Evolutionary conservation across 2,329 filamentous ascomycete species (phyloP).

Genomic region (Aspergillus caelatus): DNA sequence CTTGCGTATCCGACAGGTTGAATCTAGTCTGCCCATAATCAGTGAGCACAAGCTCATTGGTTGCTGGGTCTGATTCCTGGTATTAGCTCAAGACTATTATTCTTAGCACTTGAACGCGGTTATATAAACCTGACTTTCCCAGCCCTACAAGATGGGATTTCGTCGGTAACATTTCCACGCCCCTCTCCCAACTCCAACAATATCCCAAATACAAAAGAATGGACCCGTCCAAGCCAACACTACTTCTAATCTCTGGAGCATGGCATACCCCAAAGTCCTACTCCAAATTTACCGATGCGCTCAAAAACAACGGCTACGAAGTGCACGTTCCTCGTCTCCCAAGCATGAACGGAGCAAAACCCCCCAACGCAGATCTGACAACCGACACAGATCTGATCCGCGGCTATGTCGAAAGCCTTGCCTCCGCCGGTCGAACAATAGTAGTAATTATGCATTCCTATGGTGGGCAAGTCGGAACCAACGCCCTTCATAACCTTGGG

Average conservation of each 20-base stretch:
- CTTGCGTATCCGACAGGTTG: not conserved
- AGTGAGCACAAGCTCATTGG: not conserved
- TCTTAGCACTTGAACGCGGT: too few relatives aligned
- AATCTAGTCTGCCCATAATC: not conserved
- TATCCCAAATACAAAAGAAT: not conserved
- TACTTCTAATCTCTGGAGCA: conserved; percentile 1
- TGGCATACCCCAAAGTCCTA: conserved; percentile 13
- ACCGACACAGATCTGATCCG: conserved; percentile 5
- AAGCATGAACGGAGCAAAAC: conserved; percentile 11
- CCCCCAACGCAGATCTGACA: conserved; percentile 12
- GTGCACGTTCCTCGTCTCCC: conserved; percentile 9
- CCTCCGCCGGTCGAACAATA: not conserved
- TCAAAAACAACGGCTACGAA: conserved; percentile 4
- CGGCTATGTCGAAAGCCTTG: conserved; percentile 4
- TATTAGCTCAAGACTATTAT: not conserved
- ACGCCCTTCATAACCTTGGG: conserved; percentile 1
- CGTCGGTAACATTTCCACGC: too few relatives aligned
- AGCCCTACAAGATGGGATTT: not conserved
- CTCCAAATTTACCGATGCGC: not conserved
- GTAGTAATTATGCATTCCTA: conserved; percentile 16
- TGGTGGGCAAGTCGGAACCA: conserved; percentile 14
- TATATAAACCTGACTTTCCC: not conserved
- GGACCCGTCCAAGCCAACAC: not conserved
- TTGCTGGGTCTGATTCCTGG: too few relatives aligned
- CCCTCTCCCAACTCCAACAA: not conserved